phyloP scores from a whole-genome alignment of 2,329 filamentous ascomycete genomes.

The Plenodomus tracheiphilus region DNA sequence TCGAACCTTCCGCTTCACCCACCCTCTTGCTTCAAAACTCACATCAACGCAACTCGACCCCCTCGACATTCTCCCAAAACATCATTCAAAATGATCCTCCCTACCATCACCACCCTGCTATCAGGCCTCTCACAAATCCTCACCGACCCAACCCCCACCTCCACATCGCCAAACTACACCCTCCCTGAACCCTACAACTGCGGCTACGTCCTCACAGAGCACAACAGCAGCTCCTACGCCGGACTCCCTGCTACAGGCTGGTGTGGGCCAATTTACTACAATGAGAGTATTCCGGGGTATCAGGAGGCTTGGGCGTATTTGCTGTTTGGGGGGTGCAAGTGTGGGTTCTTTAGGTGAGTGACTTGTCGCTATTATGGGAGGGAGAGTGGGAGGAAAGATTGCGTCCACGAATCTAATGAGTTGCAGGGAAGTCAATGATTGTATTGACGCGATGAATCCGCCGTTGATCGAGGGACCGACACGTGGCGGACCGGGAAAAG shows the following conservation, averaged over 20 bases:
- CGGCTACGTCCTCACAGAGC: conserved; percentile 16
- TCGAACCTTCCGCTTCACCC: too few species aligned
- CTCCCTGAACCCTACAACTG: conserved; percentile 9
- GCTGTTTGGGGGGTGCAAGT: conserved; percentile 10
- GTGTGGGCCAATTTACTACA: conserved; percentile 14
- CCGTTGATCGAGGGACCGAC: neutral
- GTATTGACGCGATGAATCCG: neutral
- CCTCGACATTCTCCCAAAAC: too few species aligned
- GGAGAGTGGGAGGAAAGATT: too few species aligned
- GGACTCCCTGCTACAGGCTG: conserved; percentile 4
- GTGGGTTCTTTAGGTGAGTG: conserved; percentile 9
- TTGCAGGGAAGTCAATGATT: neutral
- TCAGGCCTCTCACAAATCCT: neutral
- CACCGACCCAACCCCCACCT: conserved; percentile 1
- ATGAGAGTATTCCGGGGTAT: conserved; percentile 6
- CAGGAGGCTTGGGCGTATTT: conserved; percentile 13
- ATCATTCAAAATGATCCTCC: neutral
- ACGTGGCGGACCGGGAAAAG: neutral
- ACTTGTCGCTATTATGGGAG: too few species aligned
- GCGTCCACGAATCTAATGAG: neutral
- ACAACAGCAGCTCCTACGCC: conserved; percentile 12
- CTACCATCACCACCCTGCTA: conserved; percentile 1
- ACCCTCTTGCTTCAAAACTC: too few species aligned
- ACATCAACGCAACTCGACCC: too few species aligned
- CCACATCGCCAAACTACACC: neutral